Percentiles rank a stretch among this genome's conserved stretches.
These are phyloP conservation scores for Caryopteris hybrid DNA, from an alignment of 305 asterid genomes.

Conservation along the genomic window DNA sequence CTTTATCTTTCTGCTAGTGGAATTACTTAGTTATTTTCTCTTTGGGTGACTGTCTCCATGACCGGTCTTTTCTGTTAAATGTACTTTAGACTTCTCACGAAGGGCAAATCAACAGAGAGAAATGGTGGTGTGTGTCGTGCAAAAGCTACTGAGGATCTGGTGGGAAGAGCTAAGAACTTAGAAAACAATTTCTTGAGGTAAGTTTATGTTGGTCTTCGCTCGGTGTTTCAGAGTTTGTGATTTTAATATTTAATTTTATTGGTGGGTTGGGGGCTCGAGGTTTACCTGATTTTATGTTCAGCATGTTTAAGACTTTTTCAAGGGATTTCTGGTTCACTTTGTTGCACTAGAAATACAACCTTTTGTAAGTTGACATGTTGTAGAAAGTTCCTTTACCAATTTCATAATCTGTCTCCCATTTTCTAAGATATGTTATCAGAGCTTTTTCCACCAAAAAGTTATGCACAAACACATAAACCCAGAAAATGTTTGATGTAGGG, in stretches of 20 bases:
- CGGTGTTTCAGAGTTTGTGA: background rate
- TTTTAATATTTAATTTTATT: background rate
- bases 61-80: slow-evolving; percentile 3
- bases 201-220: slow-evolving; percentile 8
- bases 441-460: background rate
- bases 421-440: background rate
- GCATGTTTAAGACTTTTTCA: background rate
- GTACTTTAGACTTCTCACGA: slow-evolving; percentile 34
- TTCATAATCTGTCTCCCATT: background rate
- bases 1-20: background rate
- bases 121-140: slow-evolving; percentile 28
- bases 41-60: slow-evolving; percentile 4
- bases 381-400: background rate
- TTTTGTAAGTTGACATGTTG: background rate
- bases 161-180: slow-evolving; percentile 51
- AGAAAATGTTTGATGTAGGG: background rate
- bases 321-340: background rate
- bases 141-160: slow-evolving; percentile 35
- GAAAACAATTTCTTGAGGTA: slow-evolving; percentile 68
- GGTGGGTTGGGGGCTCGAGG: background rate
- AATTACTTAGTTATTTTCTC: background rate
- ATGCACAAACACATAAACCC: background rate
- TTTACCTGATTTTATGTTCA: background rate
- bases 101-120: slow-evolving; percentile 30
- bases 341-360: background rate